Percentiles rank a stretch among this genome's conserved stretches.
phyloP scores from a whole-genome alignment of 768 basidiomycete genomes.

The Trametes coccinea region DNA sequence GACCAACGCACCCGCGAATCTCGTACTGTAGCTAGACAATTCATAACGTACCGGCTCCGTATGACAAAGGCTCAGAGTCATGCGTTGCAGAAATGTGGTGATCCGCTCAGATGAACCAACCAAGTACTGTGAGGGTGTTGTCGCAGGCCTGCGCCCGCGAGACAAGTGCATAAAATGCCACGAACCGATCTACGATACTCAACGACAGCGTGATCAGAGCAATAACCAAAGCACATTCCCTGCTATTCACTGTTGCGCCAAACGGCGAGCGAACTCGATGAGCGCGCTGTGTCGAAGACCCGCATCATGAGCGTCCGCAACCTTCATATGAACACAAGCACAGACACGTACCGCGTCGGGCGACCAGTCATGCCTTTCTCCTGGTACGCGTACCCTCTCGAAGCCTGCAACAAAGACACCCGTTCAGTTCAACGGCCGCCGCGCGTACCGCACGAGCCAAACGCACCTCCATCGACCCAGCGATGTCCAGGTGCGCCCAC shows the following conservation, averaged over 20 bases:
- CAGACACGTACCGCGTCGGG: conserved; percentile 61
- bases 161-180: too few relatives aligned
- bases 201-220: too few relatives aligned
- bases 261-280: conserved; percentile 13
- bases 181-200: too few relatives aligned
- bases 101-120: too few relatives aligned
- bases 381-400: conserved; percentile 58
- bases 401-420: conserved; percentile 39
- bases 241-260: conserved; percentile 3
- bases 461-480: conserved; percentile 68
- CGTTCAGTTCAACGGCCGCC: neutral
- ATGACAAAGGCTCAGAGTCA: too few relatives aligned
- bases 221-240: too few relatives aligned
- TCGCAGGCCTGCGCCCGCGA: too few relatives aligned
- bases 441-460: conserved; percentile 16
- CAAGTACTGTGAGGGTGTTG: too few relatives aligned
- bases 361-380: conserved; percentile 80
- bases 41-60: too few relatives aligned
- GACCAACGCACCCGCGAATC: neutral
- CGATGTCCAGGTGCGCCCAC: conserved; percentile 91
- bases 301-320: neutral
- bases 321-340: neutral
- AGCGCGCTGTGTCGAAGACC: neutral
- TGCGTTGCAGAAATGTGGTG: too few relatives aligned
- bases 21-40: neutral